These are phyloP conservation scores for Pseudogymnoascus sp. DNA, from an alignment of 2,329 filamentous ascomycete genomes.

Conservation along the genomic window DNA sequence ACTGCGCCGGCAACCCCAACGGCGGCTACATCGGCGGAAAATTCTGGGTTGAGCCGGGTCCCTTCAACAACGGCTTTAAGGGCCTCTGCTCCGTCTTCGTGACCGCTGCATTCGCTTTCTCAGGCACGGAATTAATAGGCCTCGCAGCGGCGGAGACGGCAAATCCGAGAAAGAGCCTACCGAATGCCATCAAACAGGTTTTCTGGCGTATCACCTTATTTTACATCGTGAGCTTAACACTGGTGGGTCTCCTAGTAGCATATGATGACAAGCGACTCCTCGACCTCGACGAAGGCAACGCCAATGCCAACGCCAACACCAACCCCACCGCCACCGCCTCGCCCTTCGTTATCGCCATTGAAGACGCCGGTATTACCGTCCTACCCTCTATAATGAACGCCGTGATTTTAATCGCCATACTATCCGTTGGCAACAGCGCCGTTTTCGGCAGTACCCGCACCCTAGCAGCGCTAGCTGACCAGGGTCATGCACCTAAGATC, in stretches of 20 bases:
- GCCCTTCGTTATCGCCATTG: slow-evolving; percentile 51
- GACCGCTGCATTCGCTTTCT: slow-evolving; percentile 57
- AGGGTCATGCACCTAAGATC: slow-evolving; percentile 46
- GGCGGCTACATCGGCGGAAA: slow-evolving; percentile 44
- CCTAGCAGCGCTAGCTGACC: no score
- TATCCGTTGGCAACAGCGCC: no score
- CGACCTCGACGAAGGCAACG: neutral
- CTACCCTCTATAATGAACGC: slow-evolving; percentile 63
- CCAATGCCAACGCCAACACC: slow-evolving; percentile 6
- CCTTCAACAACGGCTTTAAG: slow-evolving; percentile 45
- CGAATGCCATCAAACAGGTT: slow-evolving; percentile 84
- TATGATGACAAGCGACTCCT: slow-evolving; percentile 51
- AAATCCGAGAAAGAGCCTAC: slow-evolving; percentile 73
- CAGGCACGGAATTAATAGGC: slow-evolving; percentile 69
- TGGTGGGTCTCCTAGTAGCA: slow-evolving; percentile 78
- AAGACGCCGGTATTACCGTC: slow-evolving; percentile 54
- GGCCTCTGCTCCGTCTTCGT: slow-evolving; percentile 48
- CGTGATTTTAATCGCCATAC: slow-evolving; percentile 42
- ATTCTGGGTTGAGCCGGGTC: slow-evolving; percentile 5
- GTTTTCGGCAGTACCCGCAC: no score
- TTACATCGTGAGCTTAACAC: slow-evolving; percentile 74
- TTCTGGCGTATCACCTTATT: slow-evolving; percentile 93
- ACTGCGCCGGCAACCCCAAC: slow-evolving; percentile 48
- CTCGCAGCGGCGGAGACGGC: slow-evolving; percentile 71
- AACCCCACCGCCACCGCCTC: slow-evolving; percentile 16